Evolutionary conservation across 1,284 basidiomycete genomes (phyloP).

Genomic region (Ceratobasidium sp.): DNA sequence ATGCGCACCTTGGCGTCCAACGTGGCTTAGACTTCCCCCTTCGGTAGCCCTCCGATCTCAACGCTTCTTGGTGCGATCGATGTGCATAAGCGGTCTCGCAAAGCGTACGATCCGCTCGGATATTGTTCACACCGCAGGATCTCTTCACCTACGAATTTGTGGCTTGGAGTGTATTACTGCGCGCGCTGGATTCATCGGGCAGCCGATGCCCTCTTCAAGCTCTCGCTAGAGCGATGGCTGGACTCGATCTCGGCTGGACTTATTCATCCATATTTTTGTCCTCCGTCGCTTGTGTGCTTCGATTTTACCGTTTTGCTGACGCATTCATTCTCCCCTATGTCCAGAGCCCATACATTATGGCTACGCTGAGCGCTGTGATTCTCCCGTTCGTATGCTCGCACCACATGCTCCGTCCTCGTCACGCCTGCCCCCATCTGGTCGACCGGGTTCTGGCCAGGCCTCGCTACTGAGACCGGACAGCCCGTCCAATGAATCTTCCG

Average conservation of each 20-base stretch:
- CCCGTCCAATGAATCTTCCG: slow-evolving; percentile 40
- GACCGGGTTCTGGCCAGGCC: slow-evolving; percentile 8
- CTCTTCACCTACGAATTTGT: not conserved
- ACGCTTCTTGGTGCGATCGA: slow-evolving; percentile 15
- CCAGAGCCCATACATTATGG: slow-evolving; percentile 5
- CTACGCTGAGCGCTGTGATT: not conserved
- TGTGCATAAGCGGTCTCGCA: slow-evolving; percentile 1
- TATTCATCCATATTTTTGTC: slow-evolving; percentile 29
- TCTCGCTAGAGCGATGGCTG: not conserved
- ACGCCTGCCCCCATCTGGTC: not conserved
- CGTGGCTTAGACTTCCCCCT: not conserved
- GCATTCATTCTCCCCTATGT: not conserved
- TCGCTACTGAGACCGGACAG: slow-evolving; percentile 38
- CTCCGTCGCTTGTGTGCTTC: slow-evolving; percentile 29
- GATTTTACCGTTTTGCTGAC: slow-evolving; percentile 27
- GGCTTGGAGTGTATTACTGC: not conserved
- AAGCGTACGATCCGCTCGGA: slow-evolving; percentile 14
- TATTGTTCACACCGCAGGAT: not conserved
- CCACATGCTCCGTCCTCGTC: slow-evolving; percentile 4
- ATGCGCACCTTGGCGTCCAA: slow-evolving; percentile 20
- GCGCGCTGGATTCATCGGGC: too few species aligned
- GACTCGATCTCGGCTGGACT: slow-evolving; percentile 7
- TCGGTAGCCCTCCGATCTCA: slow-evolving; percentile 15
- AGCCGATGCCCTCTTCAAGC: not conserved
- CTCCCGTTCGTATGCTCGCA: slow-evolving; percentile 7